Base-by-base conservation (phyloP, 208 protist genomes). In the Leptomonas pyrrhocoris region DNA sequence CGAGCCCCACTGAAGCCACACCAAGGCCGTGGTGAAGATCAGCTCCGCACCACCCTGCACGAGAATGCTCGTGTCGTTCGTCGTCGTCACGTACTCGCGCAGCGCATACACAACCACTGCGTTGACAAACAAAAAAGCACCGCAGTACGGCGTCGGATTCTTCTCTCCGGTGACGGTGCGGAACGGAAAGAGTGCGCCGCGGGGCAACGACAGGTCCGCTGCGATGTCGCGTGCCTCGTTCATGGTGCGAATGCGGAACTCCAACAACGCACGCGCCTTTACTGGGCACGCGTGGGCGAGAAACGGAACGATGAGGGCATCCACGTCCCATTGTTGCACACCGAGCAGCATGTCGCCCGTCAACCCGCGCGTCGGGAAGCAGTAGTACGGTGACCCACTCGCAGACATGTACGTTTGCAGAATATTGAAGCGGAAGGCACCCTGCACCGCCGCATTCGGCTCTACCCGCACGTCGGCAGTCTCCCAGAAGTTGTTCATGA, bases 251-350 rank as follows among this genome's bases (percentile, higher is more conserved):
- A 95, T 89, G 56, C 94, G 89, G 59, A 97, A 97, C 66, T 93
- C 77, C 55, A 97, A 63, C 60, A 97, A 64, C 30, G 82, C 68
- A 4, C 89, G 84, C 38, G 91, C 91, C 38, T 79, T 84, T 42
- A 85, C 68, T 1, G 94, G 94, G 34, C 80, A 83, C n/a, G 81
- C 74, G 77, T 97, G 90, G 16, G 88, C 68, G 61, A 97, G 85
- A 42, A 91, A 93, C 0, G 94, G 94, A 31, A 96, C 65, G 42
- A 96, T 80, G 46, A 96, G 74, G 19, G 89, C 88, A 45, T 97
- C 94, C 27, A 95, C 86, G 56, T 96, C 94, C 92, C 94, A 97
- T 63, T 91, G 82, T 50, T 96, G 86, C 38, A 89, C 79, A 12
- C 91, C 94, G 30, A 83, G 75, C 46, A 86, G 53, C 54, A 83